Percentiles rank a stretch among this genome's conserved stretches.
These are phyloP conservation scores for Melaleuca alternifolia DNA, from an alignment of 345 rosid genomes.

Conservation along the genomic window DNA sequence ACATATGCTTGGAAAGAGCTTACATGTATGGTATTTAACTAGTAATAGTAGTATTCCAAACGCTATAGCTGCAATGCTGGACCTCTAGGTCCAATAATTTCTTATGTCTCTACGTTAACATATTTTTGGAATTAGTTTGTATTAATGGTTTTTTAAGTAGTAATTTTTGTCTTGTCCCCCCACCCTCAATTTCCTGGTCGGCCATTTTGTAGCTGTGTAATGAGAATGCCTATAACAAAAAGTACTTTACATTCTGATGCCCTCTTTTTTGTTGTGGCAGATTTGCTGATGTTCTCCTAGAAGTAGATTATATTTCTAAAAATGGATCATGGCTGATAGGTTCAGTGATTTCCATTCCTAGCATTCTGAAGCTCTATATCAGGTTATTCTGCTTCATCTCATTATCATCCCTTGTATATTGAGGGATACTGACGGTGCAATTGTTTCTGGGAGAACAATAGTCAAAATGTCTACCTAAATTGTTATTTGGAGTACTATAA, in stretches of 20 bases:
- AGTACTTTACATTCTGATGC: neutral
- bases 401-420: neutral
- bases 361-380: neutral
- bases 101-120: neutral
- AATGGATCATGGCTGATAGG: neutral
- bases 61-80: neutral
- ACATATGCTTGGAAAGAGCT: neutral
- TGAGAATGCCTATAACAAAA: neutral
- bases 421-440: neutral
- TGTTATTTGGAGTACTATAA: neutral
- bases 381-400: neutral
- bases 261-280: neutral
- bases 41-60: neutral
- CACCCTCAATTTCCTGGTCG: neutral
- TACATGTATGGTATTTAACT: neutral
- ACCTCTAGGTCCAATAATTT: neutral
- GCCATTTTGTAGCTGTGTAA: neutral
- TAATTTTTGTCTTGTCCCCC: neutral
- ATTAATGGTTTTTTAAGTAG: neutral
- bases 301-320: neutral
- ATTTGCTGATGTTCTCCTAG: neutral
- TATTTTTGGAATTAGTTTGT: neutral
- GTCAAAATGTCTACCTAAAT: neutral
- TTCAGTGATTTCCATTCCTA: neutral
- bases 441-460: neutral